Percentiles rank a stretch among this genome's conserved stretches.
These are phyloP conservation scores for Plectranthus barbatus DNA, from an alignment of 257 asterid genomes.

Conservation along the genomic window DNA sequence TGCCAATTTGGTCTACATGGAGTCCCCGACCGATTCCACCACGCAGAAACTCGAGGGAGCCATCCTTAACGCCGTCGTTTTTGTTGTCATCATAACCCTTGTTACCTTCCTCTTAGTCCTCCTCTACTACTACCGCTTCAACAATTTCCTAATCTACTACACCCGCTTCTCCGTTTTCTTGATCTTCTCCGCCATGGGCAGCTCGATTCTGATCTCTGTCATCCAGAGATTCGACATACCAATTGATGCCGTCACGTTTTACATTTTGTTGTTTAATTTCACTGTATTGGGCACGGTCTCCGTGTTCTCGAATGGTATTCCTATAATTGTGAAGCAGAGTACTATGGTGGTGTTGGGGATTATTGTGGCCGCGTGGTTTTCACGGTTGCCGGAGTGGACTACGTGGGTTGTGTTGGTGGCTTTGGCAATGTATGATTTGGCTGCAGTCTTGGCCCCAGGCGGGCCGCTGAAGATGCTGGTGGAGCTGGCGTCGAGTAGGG, in stretches of 20 bases:
- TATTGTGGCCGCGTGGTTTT: conserved; percentile 87
- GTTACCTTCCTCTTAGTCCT: conserved; percentile 74
- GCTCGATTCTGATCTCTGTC: conserved; percentile 58
- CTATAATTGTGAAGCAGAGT: conserved; percentile 69
- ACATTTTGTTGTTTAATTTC: conserved; percentile 51
- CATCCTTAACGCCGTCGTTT: conserved; percentile 65
- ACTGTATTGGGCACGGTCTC: conserved; percentile 69
- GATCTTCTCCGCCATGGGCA: conserved; percentile 72
- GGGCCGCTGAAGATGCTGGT: conserved; percentile 91
- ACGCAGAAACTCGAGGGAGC: conserved; percentile 78
- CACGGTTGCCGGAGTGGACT: conserved; percentile 92
- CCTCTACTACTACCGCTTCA: conserved; percentile 85
- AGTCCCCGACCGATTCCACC: conserved; percentile 67
- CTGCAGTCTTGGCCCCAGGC: conserved; percentile 86
- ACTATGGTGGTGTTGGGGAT: conserved; percentile 77
- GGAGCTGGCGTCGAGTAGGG: conserved; percentile 78
- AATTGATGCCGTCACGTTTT: conserved; percentile 61
- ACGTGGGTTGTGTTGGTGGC: conserved; percentile 91
- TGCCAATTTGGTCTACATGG: conserved; percentile 79
- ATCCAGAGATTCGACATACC: conserved; percentile 65
- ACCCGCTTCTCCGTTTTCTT: conserved; percentile 76
- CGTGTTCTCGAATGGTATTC: conserved; percentile 64
- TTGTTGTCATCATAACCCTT: conserved; percentile 54
- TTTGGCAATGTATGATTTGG: conserved; percentile 78
- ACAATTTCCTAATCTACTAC: conserved; percentile 65